A percentile compares a stretch with the other conserved stretches of the same genome.
These are phyloP conservation scores for Russula virescens DNA, from an alignment of 768 basidiomycete species.

Conservation along the genomic window DNA sequence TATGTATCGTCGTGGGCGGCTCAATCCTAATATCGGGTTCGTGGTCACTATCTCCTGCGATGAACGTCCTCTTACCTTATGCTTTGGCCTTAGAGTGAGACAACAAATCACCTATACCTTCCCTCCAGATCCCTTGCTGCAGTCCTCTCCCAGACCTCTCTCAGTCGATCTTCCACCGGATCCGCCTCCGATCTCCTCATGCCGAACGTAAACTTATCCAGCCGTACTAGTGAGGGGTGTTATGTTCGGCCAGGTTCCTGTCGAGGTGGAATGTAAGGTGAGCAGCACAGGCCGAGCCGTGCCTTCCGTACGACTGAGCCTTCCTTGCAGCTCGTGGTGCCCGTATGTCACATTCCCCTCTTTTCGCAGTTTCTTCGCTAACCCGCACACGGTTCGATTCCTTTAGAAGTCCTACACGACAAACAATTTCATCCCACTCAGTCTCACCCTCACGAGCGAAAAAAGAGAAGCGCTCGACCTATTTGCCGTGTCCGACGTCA, in stretches of 20 bases:
- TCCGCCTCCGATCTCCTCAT: background rate
- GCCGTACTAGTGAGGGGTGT: slow-evolving; percentile 9
- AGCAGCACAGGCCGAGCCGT: too few species aligned
- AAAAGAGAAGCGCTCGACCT: slow-evolving; percentile 8
- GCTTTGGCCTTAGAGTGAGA: background rate
- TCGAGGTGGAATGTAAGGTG: slow-evolving; percentile 22
- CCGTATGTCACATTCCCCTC: background rate
- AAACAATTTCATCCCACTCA: slow-evolving; percentile 11
- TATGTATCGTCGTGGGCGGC: slow-evolving; percentile 9
- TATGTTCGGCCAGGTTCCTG: too few species aligned
- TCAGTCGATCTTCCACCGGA: background rate
- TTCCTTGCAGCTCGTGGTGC: slow-evolving; percentile 5
- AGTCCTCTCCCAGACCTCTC: background rate
- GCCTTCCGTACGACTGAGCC: background rate
- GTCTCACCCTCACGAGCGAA: slow-evolving; percentile 12
- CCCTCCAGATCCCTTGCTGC: background rate
- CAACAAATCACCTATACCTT: background rate
- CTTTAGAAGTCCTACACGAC: slow-evolving; percentile 4
- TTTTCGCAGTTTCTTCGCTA: background rate
- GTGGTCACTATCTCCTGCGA: background rate
- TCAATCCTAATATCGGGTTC: slow-evolving; percentile 13
- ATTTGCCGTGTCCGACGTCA: background rate
- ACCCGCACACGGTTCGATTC: background rate
- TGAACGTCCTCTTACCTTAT: background rate
- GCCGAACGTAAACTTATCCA: slow-evolving; percentile 4